Conservation (phyloP, 1,139 yeast species). For the Yamadazyma mexicana region DNA sequence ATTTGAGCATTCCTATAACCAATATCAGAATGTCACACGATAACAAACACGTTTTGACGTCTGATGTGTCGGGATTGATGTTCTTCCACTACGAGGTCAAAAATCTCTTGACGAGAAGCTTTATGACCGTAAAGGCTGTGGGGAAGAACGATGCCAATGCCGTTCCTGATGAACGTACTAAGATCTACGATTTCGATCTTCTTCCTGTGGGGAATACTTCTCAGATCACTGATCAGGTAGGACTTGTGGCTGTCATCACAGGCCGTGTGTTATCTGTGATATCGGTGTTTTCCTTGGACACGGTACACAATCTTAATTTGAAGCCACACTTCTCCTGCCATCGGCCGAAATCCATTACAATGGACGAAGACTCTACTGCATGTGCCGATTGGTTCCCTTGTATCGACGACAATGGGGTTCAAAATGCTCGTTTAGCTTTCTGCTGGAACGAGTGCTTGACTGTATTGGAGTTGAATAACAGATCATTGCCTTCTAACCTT, state of each 20-base stretch:
- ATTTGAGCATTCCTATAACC: constrained; percentile 43
- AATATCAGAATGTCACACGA: constrained; percentile 51
- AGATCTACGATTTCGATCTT: constrained; percentile 33
- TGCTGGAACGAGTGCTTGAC: constrained; percentile 63
- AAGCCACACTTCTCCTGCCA: constrained; percentile 54
- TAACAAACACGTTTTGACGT: constrained; percentile 52
- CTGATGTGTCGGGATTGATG: constrained; percentile 61
- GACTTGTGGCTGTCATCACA: constrained; percentile 63
- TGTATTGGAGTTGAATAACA: constrained; percentile 50
- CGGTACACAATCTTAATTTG: constrained; percentile 27
- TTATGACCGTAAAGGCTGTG: constrained; percentile 50
- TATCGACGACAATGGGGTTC: constrained; percentile 23
- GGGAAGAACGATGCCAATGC: constrained; percentile 46
- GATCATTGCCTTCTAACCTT: constrained; percentile 27
- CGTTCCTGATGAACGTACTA: constrained; percentile 16
- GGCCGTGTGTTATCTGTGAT: constrained; percentile 51
- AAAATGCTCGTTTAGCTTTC: constrained; percentile 59
- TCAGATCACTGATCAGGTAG: constrained; percentile 55
- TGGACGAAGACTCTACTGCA: constrained; percentile 25
- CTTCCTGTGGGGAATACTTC: constrained; percentile 56
- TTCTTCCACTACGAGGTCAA: constrained; percentile 61
- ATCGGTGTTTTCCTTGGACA: constrained; percentile 53
- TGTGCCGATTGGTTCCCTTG: constrained; percentile 61
- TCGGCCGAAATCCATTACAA: constrained; percentile 34
- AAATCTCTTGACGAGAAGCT: constrained; percentile 50